Conservation (phyloP, 768 basidiomycete genomes). For the Lactifluus pinguis region DNA sequence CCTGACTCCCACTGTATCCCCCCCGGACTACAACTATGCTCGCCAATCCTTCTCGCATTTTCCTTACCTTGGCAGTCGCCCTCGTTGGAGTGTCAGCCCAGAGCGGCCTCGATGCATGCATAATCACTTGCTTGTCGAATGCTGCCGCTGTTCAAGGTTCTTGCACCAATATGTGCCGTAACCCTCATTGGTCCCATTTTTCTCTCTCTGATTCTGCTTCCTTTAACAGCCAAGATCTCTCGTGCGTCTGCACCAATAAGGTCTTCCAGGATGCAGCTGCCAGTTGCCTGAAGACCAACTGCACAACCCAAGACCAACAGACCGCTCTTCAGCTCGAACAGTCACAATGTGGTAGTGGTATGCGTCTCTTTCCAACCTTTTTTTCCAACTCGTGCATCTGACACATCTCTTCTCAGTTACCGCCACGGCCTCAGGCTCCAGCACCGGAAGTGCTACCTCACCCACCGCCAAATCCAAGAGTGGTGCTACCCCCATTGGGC, state of each 20-base stretch:
- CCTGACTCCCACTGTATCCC: not conserved
- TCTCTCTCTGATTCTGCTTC: not conserved
- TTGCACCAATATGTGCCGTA: not conserved
- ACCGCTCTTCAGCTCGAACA: conserved; percentile 28
- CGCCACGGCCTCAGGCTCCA: not conserved
- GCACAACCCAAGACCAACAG: conserved; percentile 25
- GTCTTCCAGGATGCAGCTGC: conserved; percentile 30
- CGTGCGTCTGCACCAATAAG: conserved; percentile 32
- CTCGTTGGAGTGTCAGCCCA: conserved; percentile 5
- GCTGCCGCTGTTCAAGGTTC: not conserved
- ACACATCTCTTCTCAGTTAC: not conserved
- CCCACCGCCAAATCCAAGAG: not conserved
- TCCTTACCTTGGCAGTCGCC: not conserved
- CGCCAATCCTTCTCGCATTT: not conserved
- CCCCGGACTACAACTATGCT: not conserved
- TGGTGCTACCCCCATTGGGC: not conserved
- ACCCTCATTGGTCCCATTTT: too few species aligned
- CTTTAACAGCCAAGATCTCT: conserved; percentile 28
- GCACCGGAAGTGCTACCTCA: not conserved
- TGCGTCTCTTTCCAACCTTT: not conserved
- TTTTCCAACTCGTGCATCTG: not conserved
- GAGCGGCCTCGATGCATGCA: not conserved
- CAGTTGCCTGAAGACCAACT: conserved; percentile 29
- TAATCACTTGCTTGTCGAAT: not conserved
- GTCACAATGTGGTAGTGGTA: conserved; percentile 27